Percentiles rank a stretch among this genome's conserved stretches.
Conservation (phyloP, 164 flowering plant species). For the Berberis vulgaris region DNA sequence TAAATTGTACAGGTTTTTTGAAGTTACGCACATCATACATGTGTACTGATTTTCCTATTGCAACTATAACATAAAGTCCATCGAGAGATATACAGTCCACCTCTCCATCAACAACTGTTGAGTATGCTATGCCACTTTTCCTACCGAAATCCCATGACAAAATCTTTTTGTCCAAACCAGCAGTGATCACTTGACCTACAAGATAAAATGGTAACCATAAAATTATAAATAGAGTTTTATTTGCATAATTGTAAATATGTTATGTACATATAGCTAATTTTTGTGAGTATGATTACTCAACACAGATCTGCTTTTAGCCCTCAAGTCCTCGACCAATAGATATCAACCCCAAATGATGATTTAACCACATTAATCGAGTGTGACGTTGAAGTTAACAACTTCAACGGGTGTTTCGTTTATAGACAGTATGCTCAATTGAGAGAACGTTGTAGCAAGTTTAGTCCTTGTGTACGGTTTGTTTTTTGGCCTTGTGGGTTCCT, state of each 20-base stretch:
- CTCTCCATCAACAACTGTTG: conserved; percentile 24
- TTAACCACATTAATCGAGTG: too few species aligned
- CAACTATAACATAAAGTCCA: conserved; percentile 45
- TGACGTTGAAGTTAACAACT: too few species aligned
- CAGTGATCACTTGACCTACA: conserved; percentile 53
- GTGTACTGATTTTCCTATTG: conserved; percentile 42
- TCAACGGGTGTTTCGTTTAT: too few species aligned
- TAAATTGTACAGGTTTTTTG: conserved; percentile 27
- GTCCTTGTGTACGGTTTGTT: too few species aligned
- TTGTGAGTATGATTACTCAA: too few species aligned
- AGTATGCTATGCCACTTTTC: conserved; percentile 13
- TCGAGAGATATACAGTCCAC: conserved; percentile 63
- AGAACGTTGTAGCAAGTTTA: too few species aligned
- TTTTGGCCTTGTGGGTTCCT: too few species aligned
- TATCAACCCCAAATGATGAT: too few species aligned
- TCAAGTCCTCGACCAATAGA: too few species aligned
- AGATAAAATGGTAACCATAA: not conserved
- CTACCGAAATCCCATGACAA: conserved; percentile 59
- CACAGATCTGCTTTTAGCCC: too few species aligned
- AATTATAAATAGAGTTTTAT: not conserved
- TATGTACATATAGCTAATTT: not conserved
- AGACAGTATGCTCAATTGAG: too few species aligned
- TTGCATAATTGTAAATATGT: not conserved
- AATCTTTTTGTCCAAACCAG: conserved; percentile 64
- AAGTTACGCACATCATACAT: conserved; percentile 66